Evolutionary conservation across 1,284 basidiomycete genomes (phyloP).

Genomic region (Ustilago trichophora): DNA sequence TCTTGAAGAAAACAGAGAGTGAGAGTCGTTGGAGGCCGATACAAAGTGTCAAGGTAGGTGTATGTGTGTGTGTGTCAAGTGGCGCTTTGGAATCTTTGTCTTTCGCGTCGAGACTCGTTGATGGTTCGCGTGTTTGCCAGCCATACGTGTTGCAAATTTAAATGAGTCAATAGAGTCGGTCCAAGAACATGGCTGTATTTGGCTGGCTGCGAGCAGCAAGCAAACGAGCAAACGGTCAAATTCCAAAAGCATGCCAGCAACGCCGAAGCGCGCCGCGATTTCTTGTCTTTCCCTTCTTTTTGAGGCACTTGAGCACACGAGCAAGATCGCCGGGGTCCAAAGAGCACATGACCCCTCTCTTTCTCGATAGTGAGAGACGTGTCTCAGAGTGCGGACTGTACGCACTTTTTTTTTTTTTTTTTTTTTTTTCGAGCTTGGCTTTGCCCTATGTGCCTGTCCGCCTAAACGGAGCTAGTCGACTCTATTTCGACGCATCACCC

Average conservation of each 20-base stretch:
- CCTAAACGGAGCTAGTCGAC: too few species aligned
- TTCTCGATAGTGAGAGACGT: background rate
- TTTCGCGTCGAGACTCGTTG: too few species aligned
- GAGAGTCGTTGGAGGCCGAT: too few species aligned
- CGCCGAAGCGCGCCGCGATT: background rate
- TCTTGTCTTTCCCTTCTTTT: background rate
- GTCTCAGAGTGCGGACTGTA: too few species aligned
- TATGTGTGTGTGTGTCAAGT: too few species aligned
- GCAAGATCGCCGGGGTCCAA: too few species aligned
- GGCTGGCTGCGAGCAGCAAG: background rate
- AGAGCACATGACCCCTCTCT: too few species aligned
- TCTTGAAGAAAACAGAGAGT: too few species aligned
- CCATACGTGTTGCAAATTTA: background rate
- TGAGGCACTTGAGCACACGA: too few species aligned
- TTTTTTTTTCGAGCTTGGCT: background rate
- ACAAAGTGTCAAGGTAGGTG: too few species aligned
- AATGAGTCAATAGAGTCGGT: background rate
- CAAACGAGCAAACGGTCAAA: constrained; percentile 3
- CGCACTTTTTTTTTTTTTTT: background rate
- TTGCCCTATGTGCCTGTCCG: background rate
- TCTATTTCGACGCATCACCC: background rate
- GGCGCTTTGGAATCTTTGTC: too few species aligned
- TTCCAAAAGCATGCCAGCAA: constrained; percentile 3
- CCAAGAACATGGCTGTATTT: too few species aligned
- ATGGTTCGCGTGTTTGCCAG: constrained; percentile 1